Evolutionary conservation across 2,329 filamentous ascomycete species (phyloP), one percentile per base, ranked within the genome.

Genomic region (Neonectria hederae): DNA sequence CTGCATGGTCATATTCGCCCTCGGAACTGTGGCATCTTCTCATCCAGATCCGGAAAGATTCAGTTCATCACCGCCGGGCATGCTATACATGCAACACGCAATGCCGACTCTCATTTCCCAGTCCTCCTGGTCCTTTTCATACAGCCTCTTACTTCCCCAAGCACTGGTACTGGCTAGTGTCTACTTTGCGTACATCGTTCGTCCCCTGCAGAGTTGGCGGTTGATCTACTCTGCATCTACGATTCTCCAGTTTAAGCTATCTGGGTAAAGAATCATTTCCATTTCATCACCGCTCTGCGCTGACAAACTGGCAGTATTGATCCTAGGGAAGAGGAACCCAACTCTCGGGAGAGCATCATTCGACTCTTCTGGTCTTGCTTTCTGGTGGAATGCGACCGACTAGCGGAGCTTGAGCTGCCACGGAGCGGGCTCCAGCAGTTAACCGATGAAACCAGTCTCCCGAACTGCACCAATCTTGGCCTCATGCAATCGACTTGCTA

Each of bases 131-230:
- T 76, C 74, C 1, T 77, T 76, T 54, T 70, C 71, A 2, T 69
- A 70, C 7, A 72, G 68, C 45, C 62, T 75, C 4, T 55, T 74
- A 8, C 63, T 76, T 2, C 65, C 74, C 1, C 74, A 78, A 54
- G 70, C 75, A 5, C 58, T 77, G 8, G 74, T 77, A 5, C 65
- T 78, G 5, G 76, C 74, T 1, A 76, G 76, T 32, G 60, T 77
- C 3, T 78, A 77, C 56, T 77, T 77, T 67, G 75, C 75, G 0
- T 77, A 76, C 45, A 73, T 77, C 30, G 74, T 74, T 2, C 70
- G 74, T 10, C 76, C 76, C 4, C 59, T 77, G 28, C 75, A 78
- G 24, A 77, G 75, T 54, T 78, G 76, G 76, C 65, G 71, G 22
- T 61, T 77, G n/a, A 76, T 77, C 26, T 67, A 76, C 49, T 71